Percentiles rank a stretch among this genome's conserved stretches.
phyloP scores from a whole-genome alignment of 2,329 filamentous ascomycete species.

The Cryphonectria japonica region DNA sequence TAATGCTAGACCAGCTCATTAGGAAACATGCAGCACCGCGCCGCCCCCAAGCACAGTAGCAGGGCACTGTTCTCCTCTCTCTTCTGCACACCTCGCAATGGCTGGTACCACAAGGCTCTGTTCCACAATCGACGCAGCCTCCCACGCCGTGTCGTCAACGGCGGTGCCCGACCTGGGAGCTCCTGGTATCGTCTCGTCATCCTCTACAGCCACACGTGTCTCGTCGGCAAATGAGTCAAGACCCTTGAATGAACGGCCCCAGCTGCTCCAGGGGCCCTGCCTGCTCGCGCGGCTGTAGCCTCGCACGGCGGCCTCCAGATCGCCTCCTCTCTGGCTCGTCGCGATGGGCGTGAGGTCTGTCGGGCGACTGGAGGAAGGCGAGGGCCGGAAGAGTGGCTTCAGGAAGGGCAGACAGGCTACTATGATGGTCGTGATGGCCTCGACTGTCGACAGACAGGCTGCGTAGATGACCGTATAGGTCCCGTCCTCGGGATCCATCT shows the following conservation, averaged over 20 bases:
- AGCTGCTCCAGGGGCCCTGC: neutral
- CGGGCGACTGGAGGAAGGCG: neutral
- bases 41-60: neutral
- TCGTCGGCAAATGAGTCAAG: neutral
- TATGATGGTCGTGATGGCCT: neutral
- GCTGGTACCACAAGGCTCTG: neutral
- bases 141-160: neutral
- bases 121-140: neutral
- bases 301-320: neutral
- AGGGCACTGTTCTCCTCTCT: neutral
- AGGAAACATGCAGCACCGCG: neutral
- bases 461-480: neutral
- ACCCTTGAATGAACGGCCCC: neutral
- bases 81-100: neutral
- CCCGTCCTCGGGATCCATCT: neutral
- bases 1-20: neutral
- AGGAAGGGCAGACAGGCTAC: conserved; percentile 5
- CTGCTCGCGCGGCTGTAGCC: neutral
- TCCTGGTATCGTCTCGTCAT: neutral
- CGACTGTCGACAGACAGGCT: neutral
- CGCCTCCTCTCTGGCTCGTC: neutral
- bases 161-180: neutral
- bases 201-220: neutral
- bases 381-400: neutral
- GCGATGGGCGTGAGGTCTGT: neutral